phyloP scores from a whole-genome alignment of 805 yeast genomes.

The Zygosaccharomyces bailii region DNA sequence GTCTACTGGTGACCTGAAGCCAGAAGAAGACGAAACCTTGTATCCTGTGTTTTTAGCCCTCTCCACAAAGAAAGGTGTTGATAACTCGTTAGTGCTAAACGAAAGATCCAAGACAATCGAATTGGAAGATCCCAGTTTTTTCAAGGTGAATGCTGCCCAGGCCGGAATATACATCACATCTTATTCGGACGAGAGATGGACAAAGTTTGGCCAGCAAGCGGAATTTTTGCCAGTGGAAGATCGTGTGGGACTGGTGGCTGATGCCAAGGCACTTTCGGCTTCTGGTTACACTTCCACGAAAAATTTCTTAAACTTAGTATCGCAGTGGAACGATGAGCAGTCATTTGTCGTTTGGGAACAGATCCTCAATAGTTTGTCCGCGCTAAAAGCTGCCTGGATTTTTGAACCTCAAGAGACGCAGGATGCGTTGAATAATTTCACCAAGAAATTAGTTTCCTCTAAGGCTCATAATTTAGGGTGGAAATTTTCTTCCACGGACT shows the following conservation, averaged over 20 bases:
- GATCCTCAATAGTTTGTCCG: conserved; percentile 47
- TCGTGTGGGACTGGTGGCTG: conserved; percentile 77
- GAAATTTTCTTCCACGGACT: conserved; percentile 53
- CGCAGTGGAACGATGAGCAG: conserved; percentile 55
- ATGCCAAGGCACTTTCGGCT: conserved; percentile 65
- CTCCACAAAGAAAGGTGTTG: conserved; percentile 55
- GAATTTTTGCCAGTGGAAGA: conserved; percentile 68
- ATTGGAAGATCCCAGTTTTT: conserved; percentile 47
- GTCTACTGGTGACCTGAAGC: conserved; percentile 71
- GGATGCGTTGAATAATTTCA: conserved; percentile 50
- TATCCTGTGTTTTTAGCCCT: conserved; percentile 72
- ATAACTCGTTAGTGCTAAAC: conserved; percentile 55
- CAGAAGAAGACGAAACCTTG: conserved; percentile 65
- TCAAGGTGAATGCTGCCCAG: conserved; percentile 69
- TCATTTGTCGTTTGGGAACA: conserved; percentile 69
- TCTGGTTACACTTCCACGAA: conserved; percentile 67
- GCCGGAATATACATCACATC: conserved; percentile 74
- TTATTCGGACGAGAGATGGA: conserved; percentile 66
- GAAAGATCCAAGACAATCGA: conserved; percentile 46
- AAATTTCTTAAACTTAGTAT: conserved; percentile 55
- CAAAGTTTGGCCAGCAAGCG: conserved; percentile 55
- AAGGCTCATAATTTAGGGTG: conserved; percentile 61
- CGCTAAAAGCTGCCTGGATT: conserved; percentile 51
- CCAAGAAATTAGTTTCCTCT: conserved; percentile 50
- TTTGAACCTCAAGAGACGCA: conserved; percentile 49